Evolutionary conservation across 306 rosid species (phyloP).

Genomic region (Gastrolobium villosum): DNA sequence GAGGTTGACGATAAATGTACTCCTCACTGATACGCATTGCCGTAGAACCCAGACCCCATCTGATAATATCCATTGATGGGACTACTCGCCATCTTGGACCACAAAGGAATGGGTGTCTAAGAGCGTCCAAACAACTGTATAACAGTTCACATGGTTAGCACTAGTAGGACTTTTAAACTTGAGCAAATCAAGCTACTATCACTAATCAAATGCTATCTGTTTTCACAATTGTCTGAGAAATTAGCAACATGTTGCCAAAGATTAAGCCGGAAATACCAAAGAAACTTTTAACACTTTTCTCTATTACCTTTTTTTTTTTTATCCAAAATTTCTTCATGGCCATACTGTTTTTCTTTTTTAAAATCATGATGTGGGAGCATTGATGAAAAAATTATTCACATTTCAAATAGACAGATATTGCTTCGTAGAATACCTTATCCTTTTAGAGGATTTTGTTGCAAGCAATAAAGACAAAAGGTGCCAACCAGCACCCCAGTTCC

Average conservation of each 20-base stretch:
- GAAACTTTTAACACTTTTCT: slow-evolving; percentile 14
- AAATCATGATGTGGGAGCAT: slow-evolving; percentile 39
- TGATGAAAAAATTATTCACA: slow-evolving; percentile 42
- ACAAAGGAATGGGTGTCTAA: slow-evolving; percentile 96
- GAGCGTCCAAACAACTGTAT: slow-evolving; percentile 95
- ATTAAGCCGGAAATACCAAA: slow-evolving; percentile 36
- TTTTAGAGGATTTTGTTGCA: slow-evolving; percentile 79
- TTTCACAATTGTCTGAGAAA: slow-evolving; percentile 36
- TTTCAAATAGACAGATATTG: slow-evolving; percentile 36
- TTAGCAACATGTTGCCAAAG: slow-evolving; percentile 36
- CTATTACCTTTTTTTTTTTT: background rate
- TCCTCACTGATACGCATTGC: slow-evolving; percentile 89
- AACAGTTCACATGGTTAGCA: slow-evolving; percentile 39
- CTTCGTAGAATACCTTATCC: slow-evolving; percentile 71
- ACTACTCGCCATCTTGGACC: slow-evolving; percentile 98
- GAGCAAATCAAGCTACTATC: slow-evolving; percentile 32
- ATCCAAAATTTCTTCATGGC: slow-evolving; percentile 32
- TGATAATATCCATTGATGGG: slow-evolving; percentile 84
- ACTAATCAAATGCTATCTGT: slow-evolving; percentile 23
- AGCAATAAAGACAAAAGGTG: slow-evolving; percentile 89
- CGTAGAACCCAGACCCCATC: slow-evolving; percentile 99
- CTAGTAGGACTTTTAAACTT: slow-evolving; percentile 2
- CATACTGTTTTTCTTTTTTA: slow-evolving; percentile 18
- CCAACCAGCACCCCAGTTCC: slow-evolving; percentile 99
- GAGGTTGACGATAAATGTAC: slow-evolving; percentile 89